Conservation (phyloP, 345 rosid genomes). For the Brassica juncea region DNA sequence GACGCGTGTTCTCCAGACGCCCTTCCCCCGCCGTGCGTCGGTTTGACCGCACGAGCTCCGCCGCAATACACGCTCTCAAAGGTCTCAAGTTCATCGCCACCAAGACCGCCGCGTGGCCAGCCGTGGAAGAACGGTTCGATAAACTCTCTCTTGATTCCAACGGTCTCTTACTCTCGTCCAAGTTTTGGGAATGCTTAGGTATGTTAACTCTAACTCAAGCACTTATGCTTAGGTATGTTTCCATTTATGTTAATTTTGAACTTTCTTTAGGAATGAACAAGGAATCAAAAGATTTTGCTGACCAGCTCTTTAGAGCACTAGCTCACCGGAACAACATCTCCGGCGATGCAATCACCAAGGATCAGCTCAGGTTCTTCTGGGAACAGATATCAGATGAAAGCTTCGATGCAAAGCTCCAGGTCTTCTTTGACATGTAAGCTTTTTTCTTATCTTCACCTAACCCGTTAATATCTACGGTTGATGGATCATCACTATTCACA, state of each 20-base stretch:
- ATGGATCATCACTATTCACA: neutral
- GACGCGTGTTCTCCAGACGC: conserved; percentile 61
- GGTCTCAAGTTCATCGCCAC: conserved; percentile 84
- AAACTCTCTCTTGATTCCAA: conserved; percentile 54
- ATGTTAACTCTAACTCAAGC: neutral
- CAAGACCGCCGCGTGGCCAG: conserved; percentile 65
- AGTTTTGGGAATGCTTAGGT: conserved; percentile 90
- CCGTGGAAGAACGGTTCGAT: conserved; percentile 66
- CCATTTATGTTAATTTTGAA: neutral
- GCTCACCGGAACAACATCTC: conserved; percentile 61
- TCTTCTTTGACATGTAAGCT: conserved; percentile 81
- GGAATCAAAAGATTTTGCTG: conserved; percentile 86
- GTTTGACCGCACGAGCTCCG: conserved; percentile 71
- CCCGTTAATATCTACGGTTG: conserved; percentile 4
- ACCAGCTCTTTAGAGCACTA: conserved; percentile 70
- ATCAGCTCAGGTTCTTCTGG: conserved; percentile 71
- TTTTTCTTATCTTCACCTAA: conserved; percentile 16
- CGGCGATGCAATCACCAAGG: conserved; percentile 67
- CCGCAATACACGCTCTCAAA: conserved; percentile 70
- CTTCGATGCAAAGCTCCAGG: conserved; percentile 85
- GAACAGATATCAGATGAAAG: conserved; percentile 81
- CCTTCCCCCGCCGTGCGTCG: conserved; percentile 43
- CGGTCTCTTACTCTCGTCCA: conserved; percentile 60
- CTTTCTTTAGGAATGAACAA: conserved; percentile 66
- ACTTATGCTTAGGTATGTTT: neutral